Percentiles rank a stretch among this genome's conserved stretches.
Conservation (phyloP, 2,329 filamentous ascomycete genomes). For the Pyrenochaeta sp. region DNA sequence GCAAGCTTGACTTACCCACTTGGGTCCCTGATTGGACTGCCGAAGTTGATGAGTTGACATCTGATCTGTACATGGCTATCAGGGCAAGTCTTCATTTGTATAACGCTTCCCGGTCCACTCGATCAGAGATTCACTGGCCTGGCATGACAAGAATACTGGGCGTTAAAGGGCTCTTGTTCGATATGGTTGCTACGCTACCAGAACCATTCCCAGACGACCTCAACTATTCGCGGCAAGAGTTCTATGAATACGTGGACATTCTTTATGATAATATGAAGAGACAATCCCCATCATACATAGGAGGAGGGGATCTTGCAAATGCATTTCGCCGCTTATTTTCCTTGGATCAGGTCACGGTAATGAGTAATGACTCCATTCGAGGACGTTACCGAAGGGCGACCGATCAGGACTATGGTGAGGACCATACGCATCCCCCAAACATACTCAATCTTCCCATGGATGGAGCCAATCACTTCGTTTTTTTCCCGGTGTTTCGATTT, state of each 20-base stretch:
- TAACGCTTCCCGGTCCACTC: background rate
- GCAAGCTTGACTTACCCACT: slow-evolving; percentile 1
- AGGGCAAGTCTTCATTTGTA: background rate
- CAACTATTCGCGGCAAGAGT: background rate
- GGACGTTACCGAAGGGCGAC: background rate
- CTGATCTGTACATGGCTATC: background rate
- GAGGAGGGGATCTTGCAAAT: background rate
- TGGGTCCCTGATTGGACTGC: slow-evolving; percentile 6
- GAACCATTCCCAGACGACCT: background rate
- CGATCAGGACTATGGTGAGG: background rate
- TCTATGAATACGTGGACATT: background rate
- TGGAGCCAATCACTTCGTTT: background rate
- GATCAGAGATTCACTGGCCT: background rate
- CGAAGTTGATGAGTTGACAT: background rate
- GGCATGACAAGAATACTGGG: background rate
- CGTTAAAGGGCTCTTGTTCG: background rate
- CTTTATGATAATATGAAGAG: background rate
- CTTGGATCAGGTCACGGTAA: background rate
- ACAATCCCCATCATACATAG: background rate
- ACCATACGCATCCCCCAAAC: background rate
- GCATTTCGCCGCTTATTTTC: background rate
- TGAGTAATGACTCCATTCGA: background rate
- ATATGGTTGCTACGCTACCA: background rate
- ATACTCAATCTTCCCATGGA: background rate
- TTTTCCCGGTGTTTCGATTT: background rate